These are phyloP conservation scores for Annulohypoxylon bovei DNA, from an alignment of 495 filamentous ascomycete genomes.

Conservation along the genomic window DNA sequence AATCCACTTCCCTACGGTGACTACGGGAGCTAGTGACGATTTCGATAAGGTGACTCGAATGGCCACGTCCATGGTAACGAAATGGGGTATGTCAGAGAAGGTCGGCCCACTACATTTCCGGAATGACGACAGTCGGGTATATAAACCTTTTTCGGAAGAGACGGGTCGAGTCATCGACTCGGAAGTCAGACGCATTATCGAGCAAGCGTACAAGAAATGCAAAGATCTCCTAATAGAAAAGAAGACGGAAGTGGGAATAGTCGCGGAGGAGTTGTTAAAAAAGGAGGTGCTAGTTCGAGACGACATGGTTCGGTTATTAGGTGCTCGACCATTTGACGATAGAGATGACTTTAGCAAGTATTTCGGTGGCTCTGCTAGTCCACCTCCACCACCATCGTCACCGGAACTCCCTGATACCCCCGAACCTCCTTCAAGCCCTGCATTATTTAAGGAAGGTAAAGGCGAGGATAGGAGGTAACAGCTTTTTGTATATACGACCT, in stretches of 20 bases:
- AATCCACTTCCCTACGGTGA: conserved; percentile 94
- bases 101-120: conserved; percentile 92
- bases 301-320: conserved; percentile 88
- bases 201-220: conserved; percentile 92
- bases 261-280: conserved; percentile 89
- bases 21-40: conserved; percentile 91
- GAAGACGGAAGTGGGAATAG: conserved; percentile 86
- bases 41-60: conserved; percentile 98
- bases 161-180: conserved; percentile 90
- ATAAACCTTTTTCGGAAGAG: conserved; percentile 95
- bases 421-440: conserved; percentile 43
- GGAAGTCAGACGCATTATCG: conserved; percentile 89
- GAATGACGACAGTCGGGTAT: conserved; percentile 76
- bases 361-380: conserved; percentile 67
- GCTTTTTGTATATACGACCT: conserved; percentile 23
- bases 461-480: conserved; percentile 35
- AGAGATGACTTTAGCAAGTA: conserved; percentile 92
- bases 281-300: conserved; percentile 93
- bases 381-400: conserved; percentile 28
- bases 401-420: conserved; percentile 36
- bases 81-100: conserved; percentile 96
- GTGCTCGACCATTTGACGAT: conserved; percentile 82
- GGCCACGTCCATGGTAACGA: conserved; percentile 96
- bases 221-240: conserved; percentile 81
- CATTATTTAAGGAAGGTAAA: conserved; percentile 34